Conservation (phyloP, 371 early-diverging fungal genomes). For the Thermomucor indicae-seudaticae region DNA sequence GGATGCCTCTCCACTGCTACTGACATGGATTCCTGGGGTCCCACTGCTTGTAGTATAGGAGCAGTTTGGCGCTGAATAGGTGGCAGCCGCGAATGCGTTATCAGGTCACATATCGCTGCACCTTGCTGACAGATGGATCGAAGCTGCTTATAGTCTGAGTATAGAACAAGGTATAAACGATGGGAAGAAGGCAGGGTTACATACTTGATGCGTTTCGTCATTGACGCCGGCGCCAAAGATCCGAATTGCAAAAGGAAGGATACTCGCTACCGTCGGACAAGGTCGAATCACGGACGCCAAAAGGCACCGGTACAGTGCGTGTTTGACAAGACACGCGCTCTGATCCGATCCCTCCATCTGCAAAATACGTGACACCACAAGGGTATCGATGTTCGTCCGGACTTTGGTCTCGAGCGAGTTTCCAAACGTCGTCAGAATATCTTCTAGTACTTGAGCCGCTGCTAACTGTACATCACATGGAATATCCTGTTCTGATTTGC, state of each 20-base stretch:
- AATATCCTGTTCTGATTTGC: background rate
- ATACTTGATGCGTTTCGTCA: conserved; percentile 31
- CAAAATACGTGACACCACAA: conserved; percentile 25
- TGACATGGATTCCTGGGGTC: no score
- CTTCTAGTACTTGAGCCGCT: conserved; percentile 16
- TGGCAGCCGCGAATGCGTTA: conserved; percentile 56
- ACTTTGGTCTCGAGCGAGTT: conserved; percentile 24
- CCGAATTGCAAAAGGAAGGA: conserved; percentile 36
- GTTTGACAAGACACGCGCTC: conserved; percentile 25
- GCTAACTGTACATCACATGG: conserved; percentile 28
- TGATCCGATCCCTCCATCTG: conserved; percentile 14
- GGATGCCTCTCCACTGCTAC: no score
- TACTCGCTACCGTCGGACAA: conserved; percentile 34
- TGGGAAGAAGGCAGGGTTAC: background rate
- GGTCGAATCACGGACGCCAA: conserved; percentile 37
- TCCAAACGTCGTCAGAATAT: conserved; percentile 22
- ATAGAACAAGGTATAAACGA: no score
- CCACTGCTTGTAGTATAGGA: no score
- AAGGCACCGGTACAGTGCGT: conserved; percentile 32
- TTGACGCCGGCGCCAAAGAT: conserved; percentile 39
- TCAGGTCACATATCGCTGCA: conserved; percentile 52
- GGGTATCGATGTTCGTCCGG: conserved; percentile 23
- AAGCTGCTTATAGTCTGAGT: conserved; percentile 12
- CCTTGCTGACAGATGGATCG: conserved; percentile 42
- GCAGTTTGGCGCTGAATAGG: conserved; percentile 46